These are phyloP conservation scores for Xenoacremonium recifei DNA, from an alignment of 2,329 filamentous ascomycete genomes.

Conservation along the genomic window DNA sequence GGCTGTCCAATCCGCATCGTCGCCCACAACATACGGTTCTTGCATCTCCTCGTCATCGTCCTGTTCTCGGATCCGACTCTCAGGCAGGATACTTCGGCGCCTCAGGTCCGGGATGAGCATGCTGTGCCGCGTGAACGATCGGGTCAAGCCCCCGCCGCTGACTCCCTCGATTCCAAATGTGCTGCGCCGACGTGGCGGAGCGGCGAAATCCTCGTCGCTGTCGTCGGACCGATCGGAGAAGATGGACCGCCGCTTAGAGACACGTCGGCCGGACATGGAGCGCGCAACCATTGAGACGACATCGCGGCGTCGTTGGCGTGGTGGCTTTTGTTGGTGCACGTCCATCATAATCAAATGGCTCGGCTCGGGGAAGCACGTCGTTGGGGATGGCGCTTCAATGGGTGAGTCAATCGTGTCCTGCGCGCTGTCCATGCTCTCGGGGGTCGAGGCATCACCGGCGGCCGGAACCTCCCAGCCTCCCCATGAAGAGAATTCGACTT, in stretches of 20 bases:
- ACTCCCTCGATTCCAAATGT: slow-evolving; percentile 3
- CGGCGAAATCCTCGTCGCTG: slow-evolving; percentile 22
- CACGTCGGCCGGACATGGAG: slow-evolving; percentile 20
- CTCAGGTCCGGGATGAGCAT: slow-evolving; percentile 22
- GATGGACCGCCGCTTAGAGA: slow-evolving; percentile 24
- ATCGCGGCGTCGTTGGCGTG: slow-evolving; percentile 28
- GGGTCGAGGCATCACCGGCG: slow-evolving; percentile 15
- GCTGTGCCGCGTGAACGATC: slow-evolving; percentile 20
- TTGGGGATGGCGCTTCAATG: slow-evolving; percentile 16
- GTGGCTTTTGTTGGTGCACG: too few relatives aligned
- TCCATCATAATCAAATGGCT: slow-evolving; percentile 16
- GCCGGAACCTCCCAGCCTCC: slow-evolving; percentile 22
- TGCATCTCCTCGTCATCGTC: slow-evolving; percentile 22
- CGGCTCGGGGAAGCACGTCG: slow-evolving; percentile 14
- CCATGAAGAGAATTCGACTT: background rate
- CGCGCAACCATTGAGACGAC: slow-evolving; percentile 26
- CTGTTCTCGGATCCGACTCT: slow-evolving; percentile 5
- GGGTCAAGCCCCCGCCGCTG: slow-evolving; percentile 3
- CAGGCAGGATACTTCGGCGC: slow-evolving; percentile 17
- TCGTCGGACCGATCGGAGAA: slow-evolving; percentile 25
- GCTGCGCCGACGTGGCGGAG: slow-evolving; percentile 6
- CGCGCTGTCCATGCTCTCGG: slow-evolving; percentile 27
- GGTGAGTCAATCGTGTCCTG: slow-evolving; percentile 26
- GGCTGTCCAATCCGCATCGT: slow-evolving; percentile 35
- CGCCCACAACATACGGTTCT: slow-evolving; percentile 26